phyloP scores from a whole-genome alignment of 2,329 filamentous ascomycete genomes.

The Colletotrichum sp. region DNA sequence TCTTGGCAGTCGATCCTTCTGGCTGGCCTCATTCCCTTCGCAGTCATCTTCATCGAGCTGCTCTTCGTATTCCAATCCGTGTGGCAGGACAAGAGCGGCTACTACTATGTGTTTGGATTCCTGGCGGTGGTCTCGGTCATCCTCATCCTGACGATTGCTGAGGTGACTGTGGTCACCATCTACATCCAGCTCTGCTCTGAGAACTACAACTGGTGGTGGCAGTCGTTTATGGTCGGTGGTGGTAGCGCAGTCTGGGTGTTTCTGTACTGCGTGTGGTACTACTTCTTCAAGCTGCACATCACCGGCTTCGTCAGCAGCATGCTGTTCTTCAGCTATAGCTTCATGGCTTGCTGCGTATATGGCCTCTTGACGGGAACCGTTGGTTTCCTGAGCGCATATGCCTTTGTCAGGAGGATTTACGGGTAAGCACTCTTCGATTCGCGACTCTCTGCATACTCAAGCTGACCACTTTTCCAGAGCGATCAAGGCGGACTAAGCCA shows the following conservation, averaged over 20 bases:
- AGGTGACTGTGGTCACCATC: conserved; percentile 83
- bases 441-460: neutral
- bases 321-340: conserved; percentile 86
- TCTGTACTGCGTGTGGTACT: conserved; percentile 84
- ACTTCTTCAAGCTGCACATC: conserved; percentile 79
- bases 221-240: conserved; percentile 80
- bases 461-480: conserved; percentile 38
- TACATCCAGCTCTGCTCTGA: conserved; percentile 85
- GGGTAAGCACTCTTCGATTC: conserved; percentile 54
- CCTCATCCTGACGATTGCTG: conserved; percentile 76
- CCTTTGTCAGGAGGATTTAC: conserved; percentile 85
- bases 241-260: conserved; percentile 84
- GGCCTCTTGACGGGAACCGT: conserved; percentile 82
- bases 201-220: conserved; percentile 95
- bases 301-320: conserved; percentile 79
- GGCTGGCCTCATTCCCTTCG: conserved; percentile 81
- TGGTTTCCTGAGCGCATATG: conserved; percentile 83
- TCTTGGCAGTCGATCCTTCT: conserved; percentile 69
- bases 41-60: conserved; percentile 87
- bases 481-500: conserved; percentile 53
- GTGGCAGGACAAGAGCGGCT: conserved; percentile 90
- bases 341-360: conserved; percentile 82
- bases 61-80: conserved; percentile 86
- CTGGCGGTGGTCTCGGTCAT: conserved; percentile 76
- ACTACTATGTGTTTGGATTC: conserved; percentile 93